These are phyloP conservation scores for Phytophthora brassicae DNA, from an alignment of 352 stramenopile genomes.

Conservation along the genomic window DNA sequence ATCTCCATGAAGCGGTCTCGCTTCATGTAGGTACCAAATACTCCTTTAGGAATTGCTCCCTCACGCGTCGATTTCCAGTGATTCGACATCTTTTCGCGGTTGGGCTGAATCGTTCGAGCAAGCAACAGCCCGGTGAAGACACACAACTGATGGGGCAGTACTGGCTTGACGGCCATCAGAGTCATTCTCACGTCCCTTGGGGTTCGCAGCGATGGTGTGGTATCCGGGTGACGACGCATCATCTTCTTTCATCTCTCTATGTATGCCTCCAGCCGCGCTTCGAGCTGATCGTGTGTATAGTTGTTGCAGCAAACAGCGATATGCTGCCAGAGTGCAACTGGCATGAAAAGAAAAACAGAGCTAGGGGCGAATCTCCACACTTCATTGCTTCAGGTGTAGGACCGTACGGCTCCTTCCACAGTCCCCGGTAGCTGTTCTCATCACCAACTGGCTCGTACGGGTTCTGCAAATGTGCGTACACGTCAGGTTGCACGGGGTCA, in stretches of 20 bases:
- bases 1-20: neutral
- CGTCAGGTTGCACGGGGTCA: neutral
- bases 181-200: neutral
- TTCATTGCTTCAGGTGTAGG: constrained; percentile 1
- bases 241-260: neutral
- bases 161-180: neutral
- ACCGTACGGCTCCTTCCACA: neutral
- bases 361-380: neutral
- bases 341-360: constrained; percentile 11
- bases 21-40: neutral
- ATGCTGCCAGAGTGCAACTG: constrained; percentile 8
- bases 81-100: neutral
- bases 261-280: constrained; percentile 2
- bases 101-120: neutral
- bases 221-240: neutral
- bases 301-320: constrained; percentile 6
- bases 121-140: neutral
- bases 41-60: neutral
- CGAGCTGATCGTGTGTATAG: neutral
- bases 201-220: neutral
- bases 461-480: neutral
- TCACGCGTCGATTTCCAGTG: neutral
- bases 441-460: neutral
- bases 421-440: neutral
- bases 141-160: neutral